Conservation (phyloP, 306 rosid genomes). For the Cicer judaicum region DNA sequence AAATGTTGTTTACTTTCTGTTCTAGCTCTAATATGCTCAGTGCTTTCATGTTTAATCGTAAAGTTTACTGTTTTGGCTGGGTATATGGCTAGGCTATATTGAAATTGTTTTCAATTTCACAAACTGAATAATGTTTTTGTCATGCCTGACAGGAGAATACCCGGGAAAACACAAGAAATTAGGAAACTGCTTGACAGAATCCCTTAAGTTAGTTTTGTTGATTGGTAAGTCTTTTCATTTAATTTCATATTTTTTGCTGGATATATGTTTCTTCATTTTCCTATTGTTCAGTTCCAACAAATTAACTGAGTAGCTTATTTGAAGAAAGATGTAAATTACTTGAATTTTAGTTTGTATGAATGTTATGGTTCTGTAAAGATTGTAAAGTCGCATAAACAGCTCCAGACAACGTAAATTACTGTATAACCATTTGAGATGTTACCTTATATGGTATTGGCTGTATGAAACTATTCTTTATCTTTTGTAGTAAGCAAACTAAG, state of each 20-base stretch:
- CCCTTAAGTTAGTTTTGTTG: conserved; percentile 87
- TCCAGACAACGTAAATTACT: conserved; percentile 13
- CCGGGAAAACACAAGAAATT: conserved; percentile 71
- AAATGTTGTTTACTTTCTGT: not conserved
- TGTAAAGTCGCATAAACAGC: conserved; percentile 13
- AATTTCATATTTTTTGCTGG: conserved; percentile 25
- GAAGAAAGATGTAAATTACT: conserved; percentile 18
- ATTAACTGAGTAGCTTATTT: conserved; percentile 31
- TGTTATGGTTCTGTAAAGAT: conserved; percentile 18
- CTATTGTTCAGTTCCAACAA: conserved; percentile 30
- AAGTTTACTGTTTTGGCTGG: conserved; percentile 24
- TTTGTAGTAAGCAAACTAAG: conserved; percentile 1
- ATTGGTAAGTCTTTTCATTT: conserved; percentile 63
- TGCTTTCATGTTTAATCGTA: conserved; percentile 23
- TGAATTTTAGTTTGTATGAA: conserved; percentile 9
- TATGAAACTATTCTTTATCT: conserved; percentile 26
- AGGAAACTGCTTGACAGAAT: conserved; percentile 67
- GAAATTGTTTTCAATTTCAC: conserved; percentile 13
- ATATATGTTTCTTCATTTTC: conserved; percentile 28
- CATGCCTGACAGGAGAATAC: conserved; percentile 66
- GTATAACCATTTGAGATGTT: conserved; percentile 24
- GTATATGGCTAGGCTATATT: not conserved
- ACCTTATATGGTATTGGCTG: not conserved
- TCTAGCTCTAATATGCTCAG: conserved; percentile 2
- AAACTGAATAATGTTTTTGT: conserved; percentile 28